Evolutionary conservation across 1,284 basidiomycete genomes (phyloP), one percentile per base, ranked within the genome.

Genomic region (Papiliotrema nemorosa): DNA sequence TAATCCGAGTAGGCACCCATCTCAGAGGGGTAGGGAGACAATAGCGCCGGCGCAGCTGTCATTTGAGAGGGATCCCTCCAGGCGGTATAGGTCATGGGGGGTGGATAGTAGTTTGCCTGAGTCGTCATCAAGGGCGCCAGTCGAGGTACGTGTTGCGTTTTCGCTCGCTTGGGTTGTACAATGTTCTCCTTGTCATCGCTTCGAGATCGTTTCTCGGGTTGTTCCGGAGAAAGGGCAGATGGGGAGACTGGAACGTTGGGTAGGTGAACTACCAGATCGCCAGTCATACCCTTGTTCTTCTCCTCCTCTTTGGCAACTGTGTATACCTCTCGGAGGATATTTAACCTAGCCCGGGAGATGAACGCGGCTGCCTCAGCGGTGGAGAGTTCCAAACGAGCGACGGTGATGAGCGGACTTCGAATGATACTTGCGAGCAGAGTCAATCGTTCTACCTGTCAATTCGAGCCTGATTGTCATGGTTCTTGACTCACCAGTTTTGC

Each of bases 311-410:
- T 71, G 29, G 77, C 79, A n/a, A 79, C 74, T 38, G 73, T 66
- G 64, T 79, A 80, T 21, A 81, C 72, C 54, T 79, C 78, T 42
- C 75, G 72, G 4, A 80, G 59, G 51, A 78, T 70, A 21, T 64
- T 66, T 43, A 77, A 70, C 52, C 76, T 76, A 31, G 77, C 73
- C 3, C 70, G 69, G 24, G 75, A 73, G 50, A 79, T 79, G 50
- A 69, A 70, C 9, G 76, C 76, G 14, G 69, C 70, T 21, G 76
- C 70, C 48, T 78, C 76, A n/a, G 76, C 76, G 0, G 77, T 78
- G 3, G 77, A 78, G 25, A 76, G 63, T 58, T 80, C 77, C 21
- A 80, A 67, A 6, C 74, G 62, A 2, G 74, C 69, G 38, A 79
- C 72, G 47, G 64, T 57, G 55, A 73, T 64, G 26, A 70, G 65